Percentiles rank a stretch among this genome's conserved stretches.
Conservation (phyloP, 2,329 filamentous ascomycete species). For the Aspergillus flavus region DNA sequence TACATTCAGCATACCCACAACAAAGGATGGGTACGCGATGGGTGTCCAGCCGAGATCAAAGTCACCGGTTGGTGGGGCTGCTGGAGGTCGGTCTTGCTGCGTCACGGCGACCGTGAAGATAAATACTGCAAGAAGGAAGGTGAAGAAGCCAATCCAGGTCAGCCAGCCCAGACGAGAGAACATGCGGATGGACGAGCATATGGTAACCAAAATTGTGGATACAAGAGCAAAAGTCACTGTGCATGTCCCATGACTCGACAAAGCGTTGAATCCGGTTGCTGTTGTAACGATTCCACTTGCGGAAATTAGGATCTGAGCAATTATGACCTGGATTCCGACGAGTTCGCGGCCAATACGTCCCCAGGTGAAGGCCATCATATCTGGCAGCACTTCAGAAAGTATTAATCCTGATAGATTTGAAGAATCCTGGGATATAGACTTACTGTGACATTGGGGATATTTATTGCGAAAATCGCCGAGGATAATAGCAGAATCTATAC, state of each 20-base stretch:
- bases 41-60: constrained; percentile 62
- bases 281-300: constrained; percentile 62
- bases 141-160: constrained; percentile 62
- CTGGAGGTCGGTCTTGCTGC: constrained; percentile 59
- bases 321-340: constrained; percentile 57
- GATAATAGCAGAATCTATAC: constrained; percentile 31
- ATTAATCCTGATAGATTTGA: too few relatives aligned
- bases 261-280: constrained; percentile 61
- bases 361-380: constrained; percentile 61
- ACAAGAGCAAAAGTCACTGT: constrained; percentile 61
- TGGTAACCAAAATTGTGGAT: constrained; percentile 49
- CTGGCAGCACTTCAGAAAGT: constrained; percentile 31
- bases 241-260: constrained; percentile 60
- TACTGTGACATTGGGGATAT: constrained; percentile 53
- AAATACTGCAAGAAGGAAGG: constrained; percentile 60
- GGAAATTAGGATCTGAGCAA: constrained; percentile 60
- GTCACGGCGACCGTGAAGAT: constrained; percentile 55
- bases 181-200: constrained; percentile 56
- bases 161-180: constrained; percentile 64
- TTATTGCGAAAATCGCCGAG: constrained; percentile 54
- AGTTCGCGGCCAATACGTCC: constrained; percentile 56
- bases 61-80: constrained; percentile 59
- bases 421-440: constrained; percentile 28
- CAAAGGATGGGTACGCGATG: constrained; percentile 60
- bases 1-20: constrained; percentile 59